Evolutionary conservation across 2,329 filamentous ascomycete species (phyloP).

Genomic region (Claviceps capensis): DNA sequence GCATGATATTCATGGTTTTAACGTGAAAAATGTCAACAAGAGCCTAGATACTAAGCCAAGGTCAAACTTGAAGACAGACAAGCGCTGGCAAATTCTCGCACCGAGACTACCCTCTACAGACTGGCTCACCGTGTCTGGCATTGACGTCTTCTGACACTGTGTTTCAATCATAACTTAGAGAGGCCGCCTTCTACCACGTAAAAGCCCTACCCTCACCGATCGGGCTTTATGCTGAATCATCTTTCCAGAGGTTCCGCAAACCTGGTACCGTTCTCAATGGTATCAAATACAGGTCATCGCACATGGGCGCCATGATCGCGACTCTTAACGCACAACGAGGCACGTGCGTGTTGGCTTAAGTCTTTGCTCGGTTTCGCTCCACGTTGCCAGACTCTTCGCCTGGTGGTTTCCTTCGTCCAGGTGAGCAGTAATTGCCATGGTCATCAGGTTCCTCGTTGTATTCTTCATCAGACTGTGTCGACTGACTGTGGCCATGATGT

Average conservation of each 20-base stretch:
- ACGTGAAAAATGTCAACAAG: not conserved
- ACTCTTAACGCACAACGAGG: not conserved
- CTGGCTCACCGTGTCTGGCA: not conserved
- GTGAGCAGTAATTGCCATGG: constrained; percentile 11
- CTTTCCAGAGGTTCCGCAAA: no score
- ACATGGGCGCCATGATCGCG: not conserved
- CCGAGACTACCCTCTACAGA: not conserved
- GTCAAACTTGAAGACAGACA: not conserved
- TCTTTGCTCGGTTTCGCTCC: constrained; percentile 5
- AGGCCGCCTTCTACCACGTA: not conserved
- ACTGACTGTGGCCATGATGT: constrained; percentile 19
- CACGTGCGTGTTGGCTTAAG: constrained; percentile 6
- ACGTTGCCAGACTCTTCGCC: constrained; percentile 8
- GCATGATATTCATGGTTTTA: not conserved
- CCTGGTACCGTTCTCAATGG: not conserved
- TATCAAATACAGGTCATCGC: not conserved
- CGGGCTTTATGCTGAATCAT: not conserved
- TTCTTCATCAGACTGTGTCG: constrained; percentile 26
- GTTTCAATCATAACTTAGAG: not conserved
- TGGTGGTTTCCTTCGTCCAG: constrained; percentile 6
- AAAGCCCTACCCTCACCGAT: constrained; percentile 4
- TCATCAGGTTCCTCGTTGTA: constrained; percentile 22
- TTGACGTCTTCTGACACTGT: not conserved
- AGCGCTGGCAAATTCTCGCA: not conserved
- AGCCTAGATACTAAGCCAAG: not conserved